Base-by-base conservation (phyloP, 208 protist genomes). In the Wallacemonas sp. region DNA sequence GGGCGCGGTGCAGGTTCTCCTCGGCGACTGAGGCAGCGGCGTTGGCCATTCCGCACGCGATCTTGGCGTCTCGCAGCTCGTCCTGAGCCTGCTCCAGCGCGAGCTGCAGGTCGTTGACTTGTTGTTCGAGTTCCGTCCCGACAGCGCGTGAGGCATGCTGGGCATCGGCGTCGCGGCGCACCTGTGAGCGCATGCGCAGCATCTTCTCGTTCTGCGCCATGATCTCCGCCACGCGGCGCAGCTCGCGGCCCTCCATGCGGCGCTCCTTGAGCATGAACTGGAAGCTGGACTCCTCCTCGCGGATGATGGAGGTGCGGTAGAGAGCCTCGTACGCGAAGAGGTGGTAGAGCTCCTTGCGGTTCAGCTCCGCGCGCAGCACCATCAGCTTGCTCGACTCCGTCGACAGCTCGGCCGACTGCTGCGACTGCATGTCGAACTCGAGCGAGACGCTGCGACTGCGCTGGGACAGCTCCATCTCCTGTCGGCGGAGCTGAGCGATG, bases 231-330 rank as follows among this genome's bases (percentile, higher is more conserved):
- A 52, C 41, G 19, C 70, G 61, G 3, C 34, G 27, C 21, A 75
- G 38, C 34, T 75, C 70, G 21, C 63, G 70, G 2, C 39, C 21
- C n/a, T 58, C 49, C 52, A 75, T 41, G 16, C 57, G 70, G 9
- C 43, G 46, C 34, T 65, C 43, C 52, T 70, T 55, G 39, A 65
- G 29, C 27, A 83, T 47, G 27, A 57, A 54, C 52, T 64, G 69
- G 29, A 74, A 74, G 41, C 65, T 65, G 17, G 61, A 55, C 49
- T 70, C 49, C 24, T 68, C 78, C 61, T 83, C 78, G 24, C 48
- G 46, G 21, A 73, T 41, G 44, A 83, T 55, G 56, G 58, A 73
- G 57, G 58, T 55, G 65, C 78, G 78, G 69, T 76, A 76, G 49
- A 78, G 63, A 36, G 68, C 69, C 62, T 83, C 78, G 19, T 70